Evolutionary conservation across 176 grass and related monocot species (phyloP).

Genomic region (Oryza meyeriana): DNA sequence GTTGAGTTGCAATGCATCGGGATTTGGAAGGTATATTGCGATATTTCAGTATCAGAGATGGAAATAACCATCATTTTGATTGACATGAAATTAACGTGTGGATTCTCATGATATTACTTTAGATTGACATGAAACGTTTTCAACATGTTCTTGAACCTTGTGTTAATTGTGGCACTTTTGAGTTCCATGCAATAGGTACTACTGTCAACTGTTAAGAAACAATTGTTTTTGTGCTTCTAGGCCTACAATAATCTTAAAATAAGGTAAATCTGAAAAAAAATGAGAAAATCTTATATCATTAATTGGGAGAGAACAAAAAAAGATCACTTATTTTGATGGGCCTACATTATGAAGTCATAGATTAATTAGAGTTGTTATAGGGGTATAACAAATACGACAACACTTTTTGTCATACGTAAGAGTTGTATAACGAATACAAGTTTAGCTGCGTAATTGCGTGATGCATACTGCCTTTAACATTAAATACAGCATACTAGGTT

Average conservation of each 20-base stretch:
- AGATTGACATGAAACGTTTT: background rate
- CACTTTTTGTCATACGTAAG: background rate
- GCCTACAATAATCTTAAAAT: background rate
- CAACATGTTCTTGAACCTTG: background rate
- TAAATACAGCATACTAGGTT: background rate
- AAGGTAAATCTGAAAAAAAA: background rate
- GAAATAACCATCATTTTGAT: background rate
- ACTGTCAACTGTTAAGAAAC: background rate
- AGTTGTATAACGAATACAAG: background rate
- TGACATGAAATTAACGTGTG: background rate
- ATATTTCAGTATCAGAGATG: background rate
- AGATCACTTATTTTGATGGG: background rate
- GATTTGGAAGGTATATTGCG: background rate
- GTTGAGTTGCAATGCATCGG: background rate
- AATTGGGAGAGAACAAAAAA: background rate
- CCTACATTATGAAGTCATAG: background rate
- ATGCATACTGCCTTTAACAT: background rate
- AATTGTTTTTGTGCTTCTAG: background rate
- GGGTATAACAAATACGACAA: background rate
- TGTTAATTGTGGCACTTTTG: background rate
- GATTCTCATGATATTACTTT: background rate
- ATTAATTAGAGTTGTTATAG: background rate
- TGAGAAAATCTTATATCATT: background rate
- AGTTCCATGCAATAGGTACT: background rate
- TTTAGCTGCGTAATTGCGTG: background rate